Base-by-base conservation (phyloP, 805 yeast species). In the Wickerhamomyces strasburgensis region DNA sequence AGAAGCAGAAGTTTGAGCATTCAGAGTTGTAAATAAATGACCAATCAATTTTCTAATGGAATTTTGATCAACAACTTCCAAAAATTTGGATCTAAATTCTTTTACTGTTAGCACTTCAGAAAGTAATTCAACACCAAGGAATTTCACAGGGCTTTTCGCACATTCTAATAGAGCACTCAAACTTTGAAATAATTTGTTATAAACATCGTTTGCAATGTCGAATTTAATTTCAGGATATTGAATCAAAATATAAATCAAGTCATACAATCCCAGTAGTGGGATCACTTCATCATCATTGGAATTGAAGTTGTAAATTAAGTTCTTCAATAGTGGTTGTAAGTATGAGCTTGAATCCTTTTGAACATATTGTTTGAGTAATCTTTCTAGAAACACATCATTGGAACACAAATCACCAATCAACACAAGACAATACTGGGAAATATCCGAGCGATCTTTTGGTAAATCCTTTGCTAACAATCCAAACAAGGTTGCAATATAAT, bases 371-470 rank as follows among this genome's bases (percentile, higher is more conserved):
- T 24, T n/a, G 13, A 69, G 54, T 34, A 75, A 60, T 29, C 57
- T 62, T 40, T 73, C 57, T 29, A 80, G 61, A 17, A 72, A 57
- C 18, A 28, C 26, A 17, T 58, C 55, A 21, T 61, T 47, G 33
- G 43, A 46, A 6, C 60, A 55, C 38, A 80, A 65, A 48, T 82
- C 90, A 43, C 76, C 74, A 34, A 78, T 60, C 35, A 81, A 64
- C 16, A 79, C 82, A 34, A 81, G 67, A 19, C 79, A 65, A 55
- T 75, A 79, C 57, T 81, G 79, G 46, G 78, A 69, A 29, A 81
- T 78, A 30, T 54, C 58, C 49, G 76, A 83, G 44, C 84, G 69
- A 30, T 51, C 58, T 49, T 74, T 81, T 37, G 84, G 69, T 18
- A 68, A 54, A 32, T 65, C 64, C 48, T 73, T 73, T 42, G 68